Base-by-base conservation (phyloP, 495 filamentous ascomycete species). In the Schizothecium vesticola region DNA sequence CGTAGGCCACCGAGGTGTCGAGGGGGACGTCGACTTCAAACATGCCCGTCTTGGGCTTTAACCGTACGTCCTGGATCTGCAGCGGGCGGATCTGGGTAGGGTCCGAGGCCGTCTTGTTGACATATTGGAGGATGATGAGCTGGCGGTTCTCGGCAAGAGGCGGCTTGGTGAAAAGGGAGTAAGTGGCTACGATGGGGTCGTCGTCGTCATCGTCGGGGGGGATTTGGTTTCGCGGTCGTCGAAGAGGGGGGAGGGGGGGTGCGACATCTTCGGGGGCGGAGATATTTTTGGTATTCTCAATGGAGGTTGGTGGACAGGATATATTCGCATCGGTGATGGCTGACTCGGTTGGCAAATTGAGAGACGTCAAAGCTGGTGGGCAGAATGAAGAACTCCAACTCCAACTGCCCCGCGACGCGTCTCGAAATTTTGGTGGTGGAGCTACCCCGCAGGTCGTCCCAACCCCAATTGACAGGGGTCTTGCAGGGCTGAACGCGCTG, bases 91-190 rank as follows among this genome's bases (percentile, higher is more conserved):
- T 72, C 1, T 76, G 69, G 13, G 67, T 58, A 0, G 76, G 73
- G 64, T 80, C 72, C 28, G 71, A 67, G 23, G 75, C 70, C 24
- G 72, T 76, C 66, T 76, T 77, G 73, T 79, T 83, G 36, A 79
- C 75, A 66, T 81, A 80, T 64, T 83, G 77, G 26, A 85, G 74
- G 24, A 83, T 73, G 22, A 82, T 73, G 23, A 85, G 79, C 70
- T 79, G 78, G 71, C 79, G 80, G 72, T 79, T 74, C 0, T 71
- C 67, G 22, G 77, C 71, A 21, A 83, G 78, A 1, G 72, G 64
- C 0, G 82, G 78, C 76, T 84, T 84, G 69, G 82, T 76, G 76
- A 82, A 82, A 63, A 85, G 76, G 59, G 75, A 72, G 79, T 82
- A 84, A 74, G 72, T 79, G n/a, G 80, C 78, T 58, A 83, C 72